These are phyloP conservation scores for Lachnellula occidentalis DNA, from an alignment of 2,329 filamentous ascomycete species.

Conservation along the genomic window DNA sequence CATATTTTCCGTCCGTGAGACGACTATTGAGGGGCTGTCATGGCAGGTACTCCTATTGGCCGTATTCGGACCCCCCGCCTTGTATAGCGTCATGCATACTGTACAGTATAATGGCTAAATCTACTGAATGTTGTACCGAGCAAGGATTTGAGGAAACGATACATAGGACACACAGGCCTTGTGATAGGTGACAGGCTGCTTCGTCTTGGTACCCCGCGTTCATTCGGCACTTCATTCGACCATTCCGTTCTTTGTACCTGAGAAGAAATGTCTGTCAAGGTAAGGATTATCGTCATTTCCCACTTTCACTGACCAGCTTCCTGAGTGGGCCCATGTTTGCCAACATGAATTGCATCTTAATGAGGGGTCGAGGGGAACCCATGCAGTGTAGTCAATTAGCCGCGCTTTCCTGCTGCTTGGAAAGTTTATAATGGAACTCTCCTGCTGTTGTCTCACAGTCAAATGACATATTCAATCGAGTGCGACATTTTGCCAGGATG, in stretches of 20 bases:
- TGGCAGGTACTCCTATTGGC: too few species aligned
- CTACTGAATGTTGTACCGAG: constrained; percentile 5
- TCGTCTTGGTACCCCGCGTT: constrained; percentile 5
- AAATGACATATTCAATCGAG: neutral
- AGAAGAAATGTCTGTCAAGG: constrained; percentile 7
- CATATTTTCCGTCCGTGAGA: too few species aligned
- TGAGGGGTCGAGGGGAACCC: neutral
- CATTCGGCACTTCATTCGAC: constrained; percentile 1
- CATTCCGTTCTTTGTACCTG: constrained; percentile 3
- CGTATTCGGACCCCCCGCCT: neutral
- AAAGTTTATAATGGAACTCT: constrained; percentile 3
- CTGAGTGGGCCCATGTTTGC: neutral
- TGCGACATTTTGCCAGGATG: constrained; percentile 26
- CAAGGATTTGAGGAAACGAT: neutral
- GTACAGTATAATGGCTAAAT: constrained; percentile 4
- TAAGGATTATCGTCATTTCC: constrained; percentile 7
- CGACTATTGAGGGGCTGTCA: too few species aligned
- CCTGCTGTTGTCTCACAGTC: neutral
- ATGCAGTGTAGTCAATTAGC: neutral
- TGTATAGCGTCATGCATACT: constrained; percentile 4
- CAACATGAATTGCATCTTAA: neutral
- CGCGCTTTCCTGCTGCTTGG: neutral
- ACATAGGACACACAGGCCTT: too few species aligned
- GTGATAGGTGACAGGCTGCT: neutral
- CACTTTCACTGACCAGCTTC: neutral